Percentiles rank a stretch among this genome's conserved stretches.
These are phyloP conservation scores for Zymoseptoria passerinii DNA, from an alignment of 2,329 filamentous ascomycete genomes.

Conservation along the genomic window DNA sequence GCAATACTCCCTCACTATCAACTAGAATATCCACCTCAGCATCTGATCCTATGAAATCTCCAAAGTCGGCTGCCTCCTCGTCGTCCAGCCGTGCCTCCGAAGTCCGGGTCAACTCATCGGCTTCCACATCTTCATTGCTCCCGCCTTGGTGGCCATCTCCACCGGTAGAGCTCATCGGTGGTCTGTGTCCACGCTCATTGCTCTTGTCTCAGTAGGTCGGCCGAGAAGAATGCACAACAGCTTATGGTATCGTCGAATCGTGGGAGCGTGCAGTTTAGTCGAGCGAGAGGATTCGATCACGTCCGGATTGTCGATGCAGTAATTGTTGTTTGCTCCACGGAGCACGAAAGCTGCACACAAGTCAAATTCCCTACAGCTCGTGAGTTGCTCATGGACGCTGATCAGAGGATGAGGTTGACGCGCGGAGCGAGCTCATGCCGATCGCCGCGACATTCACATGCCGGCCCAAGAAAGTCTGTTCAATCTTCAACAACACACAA, in stretches of 20 bases:
- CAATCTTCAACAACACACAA: conserved; percentile 1
- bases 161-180: conserved; percentile 62
- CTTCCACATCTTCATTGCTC: conserved; percentile 46
- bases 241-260: neutral
- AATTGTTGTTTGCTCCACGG: neutral
- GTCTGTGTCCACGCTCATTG: conserved; percentile 44
- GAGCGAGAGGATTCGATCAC: neutral
- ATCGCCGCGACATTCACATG: neutral
- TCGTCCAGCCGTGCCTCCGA: conserved; percentile 22
- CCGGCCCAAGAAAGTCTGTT: neutral
- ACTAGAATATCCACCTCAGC: conserved; percentile 4
- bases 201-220: conserved; percentile 28
- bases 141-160: conserved; percentile 54
- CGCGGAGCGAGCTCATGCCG: neutral
- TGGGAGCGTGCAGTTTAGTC: neutral
- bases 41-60: conserved; percentile 4
- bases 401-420: neutral
- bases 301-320: neutral
- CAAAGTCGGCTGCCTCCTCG: conserved; percentile 19
- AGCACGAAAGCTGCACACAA: neutral
- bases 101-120: conserved; percentile 26
- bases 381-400: neutral
- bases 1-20: conserved; percentile 11
- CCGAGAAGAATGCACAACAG: neutral
- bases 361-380: neutral